phyloP scores from a whole-genome alignment of 148 eudicot genomes.

The Heliosperma pusillum region DNA sequence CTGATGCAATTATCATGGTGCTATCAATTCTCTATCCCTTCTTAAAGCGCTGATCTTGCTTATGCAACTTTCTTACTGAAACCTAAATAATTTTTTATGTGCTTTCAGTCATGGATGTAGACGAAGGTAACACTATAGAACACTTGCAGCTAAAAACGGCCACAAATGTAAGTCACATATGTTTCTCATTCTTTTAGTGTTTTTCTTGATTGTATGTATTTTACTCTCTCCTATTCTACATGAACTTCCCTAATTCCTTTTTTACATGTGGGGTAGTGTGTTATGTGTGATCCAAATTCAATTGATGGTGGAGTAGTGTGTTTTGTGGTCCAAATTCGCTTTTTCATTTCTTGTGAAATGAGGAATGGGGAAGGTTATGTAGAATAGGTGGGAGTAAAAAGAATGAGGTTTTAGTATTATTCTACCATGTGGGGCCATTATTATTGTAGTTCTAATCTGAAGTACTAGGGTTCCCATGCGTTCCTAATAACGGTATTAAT shows the following conservation, averaged over 20 bases:
- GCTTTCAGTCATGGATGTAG: slow-evolving; percentile 33
- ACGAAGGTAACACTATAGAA: slow-evolving; percentile 29
- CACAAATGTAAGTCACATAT: slow-evolving; percentile 39
- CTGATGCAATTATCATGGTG: background rate
- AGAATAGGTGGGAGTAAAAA: too few species aligned
- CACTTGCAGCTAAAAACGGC: slow-evolving; percentile 32
- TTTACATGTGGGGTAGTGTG: too few species aligned
- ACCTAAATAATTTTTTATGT: background rate
- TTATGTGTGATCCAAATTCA: too few species aligned
- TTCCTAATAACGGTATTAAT: background rate
- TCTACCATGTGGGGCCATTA: background rate
- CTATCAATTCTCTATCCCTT: too few species aligned
- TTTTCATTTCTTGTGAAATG: too few species aligned
- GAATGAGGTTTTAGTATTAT: background rate
- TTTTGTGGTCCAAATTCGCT: too few species aligned
- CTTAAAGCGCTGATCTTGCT: background rate
- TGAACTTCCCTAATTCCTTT: too few species aligned
- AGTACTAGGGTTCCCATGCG: background rate
- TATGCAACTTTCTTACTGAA: background rate
- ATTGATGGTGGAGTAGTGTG: too few species aligned
- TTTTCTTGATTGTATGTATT: background rate
- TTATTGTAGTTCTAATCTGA: background rate
- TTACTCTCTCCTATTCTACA: too few species aligned
- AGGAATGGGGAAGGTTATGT: too few species aligned
- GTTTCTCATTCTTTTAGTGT: background rate